Evolutionary conservation across 2,329 filamentous ascomycete species (phyloP), one percentile per base, ranked within the genome.

Genomic region (Talaromyces islandicus): DNA sequence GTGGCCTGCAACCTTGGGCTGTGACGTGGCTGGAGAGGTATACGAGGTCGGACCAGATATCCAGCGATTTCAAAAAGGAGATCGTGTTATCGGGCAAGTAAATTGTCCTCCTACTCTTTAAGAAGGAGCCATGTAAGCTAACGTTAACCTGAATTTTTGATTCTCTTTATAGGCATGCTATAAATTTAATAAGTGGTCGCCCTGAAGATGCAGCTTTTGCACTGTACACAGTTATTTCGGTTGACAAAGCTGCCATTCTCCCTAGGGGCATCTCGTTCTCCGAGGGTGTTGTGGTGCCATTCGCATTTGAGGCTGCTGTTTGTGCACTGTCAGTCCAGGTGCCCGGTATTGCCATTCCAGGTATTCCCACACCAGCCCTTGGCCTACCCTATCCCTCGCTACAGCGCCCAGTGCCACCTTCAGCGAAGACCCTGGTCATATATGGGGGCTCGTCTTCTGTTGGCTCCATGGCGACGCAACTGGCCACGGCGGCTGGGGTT

Each of bases 391-490:
- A 56, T 53, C 60, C 60, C n/a, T 56, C 60, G 2, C 6, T 56
- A 25, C 11, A 56, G 9, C 0, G 41, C 24, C 24, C 30, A 11
- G 10, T 27, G 10, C 35, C 35, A 17, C 30, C 21, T 9, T 21
- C n/a, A 29, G 21, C 11, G 5, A 59, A 59, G 79, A 48, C 19
- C 1, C 51, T 62, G 1, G 27, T 62, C n/a, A 46, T 62, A 38
- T 62, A 59, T 78, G 81, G 81, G 21, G 82, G 80, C 0, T 75
- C 77, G 3, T 77, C 78, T 0, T 73, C 71, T n/a, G 77, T 80
- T 1, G 79, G 81, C 1, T 72, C 71, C 29, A 67, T 65, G 7
- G 76, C 74, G 0, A 74, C 79, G 29, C 78, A 80, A 60, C 63
- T 78, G n/a, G 76, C 77, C 1, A 69, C 64, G 0, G 72, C 70